Conservation (phyloP, 306 rosid species). For the Vicia sativa region DNA sequence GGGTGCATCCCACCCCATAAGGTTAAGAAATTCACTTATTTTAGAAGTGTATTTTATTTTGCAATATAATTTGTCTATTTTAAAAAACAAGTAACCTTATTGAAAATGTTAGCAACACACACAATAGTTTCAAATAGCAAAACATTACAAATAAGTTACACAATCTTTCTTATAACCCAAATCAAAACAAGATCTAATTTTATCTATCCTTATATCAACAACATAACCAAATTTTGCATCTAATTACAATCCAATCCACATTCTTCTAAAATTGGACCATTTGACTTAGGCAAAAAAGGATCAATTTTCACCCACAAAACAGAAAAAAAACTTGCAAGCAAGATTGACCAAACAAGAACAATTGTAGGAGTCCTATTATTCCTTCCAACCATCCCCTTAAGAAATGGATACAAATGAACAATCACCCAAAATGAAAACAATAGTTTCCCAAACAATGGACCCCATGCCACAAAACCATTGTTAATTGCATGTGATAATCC, state of each 20-base stretch:
- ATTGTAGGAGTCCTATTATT: conserved; percentile 77
- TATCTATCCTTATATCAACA: background rate
- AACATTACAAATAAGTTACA: conserved; percentile 22
- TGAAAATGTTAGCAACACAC: no score
- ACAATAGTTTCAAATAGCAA: no score
- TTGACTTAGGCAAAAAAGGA: conserved; percentile 59
- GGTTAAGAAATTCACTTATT: no score
- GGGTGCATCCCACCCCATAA: no score
- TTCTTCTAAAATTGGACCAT: conserved; percentile 61
- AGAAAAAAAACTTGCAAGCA: conserved; percentile 71
- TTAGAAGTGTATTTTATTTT: no score
- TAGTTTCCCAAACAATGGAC: conserved; percentile 67
- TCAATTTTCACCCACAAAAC: conserved; percentile 70
- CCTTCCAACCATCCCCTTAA: conserved; percentile 63
- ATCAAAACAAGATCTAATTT: background rate
- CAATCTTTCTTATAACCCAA: conserved; percentile 7
- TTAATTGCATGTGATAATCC: conserved; percentile 70
- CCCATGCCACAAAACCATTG: conserved; percentile 64
- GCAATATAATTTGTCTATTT: no score
- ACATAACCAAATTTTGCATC: conserved; percentile 19
- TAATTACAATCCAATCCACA: conserved; percentile 78
- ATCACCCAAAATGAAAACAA: conserved; percentile 71
- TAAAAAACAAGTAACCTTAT: no score
- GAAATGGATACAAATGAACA: conserved; percentile 70
- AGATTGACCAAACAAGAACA: conserved; percentile 69